A percentile compares a stretch with the other conserved stretches of the same genome.
phyloP scores from a whole-genome alignment of 2,329 filamentous ascomycete genomes.

The Didymella arachidicola region DNA sequence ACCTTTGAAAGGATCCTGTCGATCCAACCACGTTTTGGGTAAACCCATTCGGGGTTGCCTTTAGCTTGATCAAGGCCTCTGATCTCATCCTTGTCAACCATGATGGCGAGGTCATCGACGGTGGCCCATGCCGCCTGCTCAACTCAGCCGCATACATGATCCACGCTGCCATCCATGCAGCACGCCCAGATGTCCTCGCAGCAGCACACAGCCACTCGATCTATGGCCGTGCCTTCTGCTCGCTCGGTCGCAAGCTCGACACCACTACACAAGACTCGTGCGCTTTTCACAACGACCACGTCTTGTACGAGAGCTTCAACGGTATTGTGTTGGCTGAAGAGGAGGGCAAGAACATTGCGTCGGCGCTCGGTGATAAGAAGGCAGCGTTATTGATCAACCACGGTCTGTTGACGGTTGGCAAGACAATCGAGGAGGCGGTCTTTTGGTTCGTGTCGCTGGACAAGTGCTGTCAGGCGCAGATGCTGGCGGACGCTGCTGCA shows the following conservation, averaged over 20 bases:
- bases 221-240: conserved; percentile 68
- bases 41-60: conserved; percentile 70
- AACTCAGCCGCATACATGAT: conserved; percentile 65
- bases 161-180: conserved; percentile 66
- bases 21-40: conserved; percentile 70
- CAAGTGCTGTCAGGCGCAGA: conserved; percentile 62
- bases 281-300: conserved; percentile 62
- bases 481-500: conserved; percentile 63
- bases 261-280: conserved; percentile 67
- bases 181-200: conserved; percentile 65
- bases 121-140: conserved; percentile 56
- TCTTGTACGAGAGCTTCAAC: conserved; percentile 62
- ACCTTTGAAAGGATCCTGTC: conserved; percentile 58
- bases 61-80: conserved; percentile 67
- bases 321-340: conserved; percentile 62
- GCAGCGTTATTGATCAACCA: conserved; percentile 64
- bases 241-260: conserved; percentile 66
- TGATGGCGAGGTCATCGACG: conserved; percentile 68
- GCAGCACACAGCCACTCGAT: conserved; percentile 67
- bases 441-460: conserved; percentile 64
- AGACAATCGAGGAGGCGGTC: conserved; percentile 59
- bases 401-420: conserved; percentile 60
- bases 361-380: conserved; percentile 58
- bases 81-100: conserved; percentile 73
- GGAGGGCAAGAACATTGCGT: conserved; percentile 62